Evolutionary conservation across 2,329 filamentous ascomycete genomes (phyloP), one percentile per base, ranked within the genome.

Genomic region (Phoma sp.): DNA sequence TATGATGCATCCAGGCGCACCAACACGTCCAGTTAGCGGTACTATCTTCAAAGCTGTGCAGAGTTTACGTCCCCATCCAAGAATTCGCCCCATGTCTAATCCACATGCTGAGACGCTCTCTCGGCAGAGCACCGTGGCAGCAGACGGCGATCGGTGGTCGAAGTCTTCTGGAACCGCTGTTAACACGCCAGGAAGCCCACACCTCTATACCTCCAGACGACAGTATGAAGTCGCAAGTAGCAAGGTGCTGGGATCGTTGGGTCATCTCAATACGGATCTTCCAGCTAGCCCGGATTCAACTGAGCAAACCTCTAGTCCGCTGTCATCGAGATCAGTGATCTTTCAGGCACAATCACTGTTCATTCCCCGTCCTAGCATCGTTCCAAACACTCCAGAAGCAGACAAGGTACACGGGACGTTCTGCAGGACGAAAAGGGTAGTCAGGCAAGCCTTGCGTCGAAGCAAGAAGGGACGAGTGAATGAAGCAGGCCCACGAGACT

Each of bases 191-290:
- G 43, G 12, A 3, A 15, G 3, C 10, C 32, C 18, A 10, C 25
- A 26, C 5, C 18, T 17, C 5, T 28, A 34, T 12, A 29, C 26
- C 1, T 48, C 43, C 1, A 14, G 23, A 1, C n/a, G 6, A 4
- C 32, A 45, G 43, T 29, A 43, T 5, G 32, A 48, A 32, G 45
- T 48, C n/a, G 51, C 45, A 12, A 34, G 29, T 18, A 26, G 38
- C 11, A 38, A n/a, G 2, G 29, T 21, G 4, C 7, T 53, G 45
- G 51, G 43, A 5, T 42, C 32, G 3, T 7, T 38, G 14, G 32
- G 43, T 7, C 45, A 26, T 21, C 26, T 39, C 3, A 28, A 43
- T 7, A 43, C 15, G 2, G 12, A 29, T 26, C 5, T 39, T 5
- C n/a, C 17, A 5, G 10, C 7, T 25, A 32, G 23, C 3, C 30